Conservation (phyloP, 202 grass and related monocot species). For the Bolboschoenoplectus hybrid region DNA sequence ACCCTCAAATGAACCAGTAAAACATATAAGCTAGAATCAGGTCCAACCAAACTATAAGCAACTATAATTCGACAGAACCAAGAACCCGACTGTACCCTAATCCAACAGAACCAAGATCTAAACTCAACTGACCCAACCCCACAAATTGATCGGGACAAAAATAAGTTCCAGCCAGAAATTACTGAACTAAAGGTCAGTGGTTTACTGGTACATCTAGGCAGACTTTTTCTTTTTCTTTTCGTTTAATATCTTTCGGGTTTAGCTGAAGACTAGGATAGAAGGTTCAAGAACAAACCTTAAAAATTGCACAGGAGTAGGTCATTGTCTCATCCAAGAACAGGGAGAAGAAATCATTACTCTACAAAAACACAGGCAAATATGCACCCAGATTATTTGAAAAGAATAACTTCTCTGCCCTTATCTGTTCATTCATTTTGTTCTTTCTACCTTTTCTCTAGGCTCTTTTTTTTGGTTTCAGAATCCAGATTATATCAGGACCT, state of each 20-base stretch:
- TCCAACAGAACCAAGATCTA: background rate
- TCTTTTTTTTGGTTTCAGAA: background rate
- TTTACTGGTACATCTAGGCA: background rate
- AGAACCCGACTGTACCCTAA: background rate
- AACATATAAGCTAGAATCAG: background rate
- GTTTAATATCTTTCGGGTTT: background rate
- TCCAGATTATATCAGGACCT: background rate
- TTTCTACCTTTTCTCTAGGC: background rate
- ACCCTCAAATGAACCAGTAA: background rate
- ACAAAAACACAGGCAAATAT: slow-evolving; percentile 23
- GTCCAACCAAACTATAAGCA: background rate
- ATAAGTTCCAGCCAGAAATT: background rate
- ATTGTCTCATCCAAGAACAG: slow-evolving; percentile 90
- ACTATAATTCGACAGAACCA: background rate
- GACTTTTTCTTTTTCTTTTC: background rate
- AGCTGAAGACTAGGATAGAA: slow-evolving; percentile 13
- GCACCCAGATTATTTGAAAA: background rate
- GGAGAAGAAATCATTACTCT: slow-evolving; percentile 92
- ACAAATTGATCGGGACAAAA: background rate
- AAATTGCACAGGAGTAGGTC: slow-evolving; percentile 85
- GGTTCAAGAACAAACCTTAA: slow-evolving; percentile 50
- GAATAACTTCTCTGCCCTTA: background rate
- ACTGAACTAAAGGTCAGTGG: background rate
- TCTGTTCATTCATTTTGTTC: background rate
- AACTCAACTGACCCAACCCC: background rate